Percentiles rank a stretch among this genome's conserved stretches.
These are phyloP conservation scores for Panicum virgatum DNA, from an alignment of 202 grass and related monocot genomes.

Conservation along the genomic window DNA sequence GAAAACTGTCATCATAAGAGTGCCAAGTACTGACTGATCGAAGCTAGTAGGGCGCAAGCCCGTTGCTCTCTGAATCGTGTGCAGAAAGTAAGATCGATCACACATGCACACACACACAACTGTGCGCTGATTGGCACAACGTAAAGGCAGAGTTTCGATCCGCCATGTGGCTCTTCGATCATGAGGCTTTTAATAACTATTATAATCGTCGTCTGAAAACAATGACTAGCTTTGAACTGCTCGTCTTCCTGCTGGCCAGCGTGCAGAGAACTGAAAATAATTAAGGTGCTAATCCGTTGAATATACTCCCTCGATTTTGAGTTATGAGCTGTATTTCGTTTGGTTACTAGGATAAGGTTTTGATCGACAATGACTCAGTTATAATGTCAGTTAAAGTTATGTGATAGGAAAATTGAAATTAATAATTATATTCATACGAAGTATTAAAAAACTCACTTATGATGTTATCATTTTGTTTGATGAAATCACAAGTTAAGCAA, in stretches of 20 bases:
- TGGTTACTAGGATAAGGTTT: not conserved
- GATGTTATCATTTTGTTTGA: not conserved
- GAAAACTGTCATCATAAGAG: not conserved
- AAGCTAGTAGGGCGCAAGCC: not conserved
- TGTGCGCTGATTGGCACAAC: not conserved
- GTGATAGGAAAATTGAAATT: not conserved
- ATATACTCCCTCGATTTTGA: not conserved
- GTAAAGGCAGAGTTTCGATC: not conserved
- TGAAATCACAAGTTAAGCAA: no score
- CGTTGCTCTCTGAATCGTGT: not conserved
- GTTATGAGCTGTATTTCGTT: not conserved
- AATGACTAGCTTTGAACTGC: not conserved
- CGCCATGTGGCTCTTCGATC: no score
- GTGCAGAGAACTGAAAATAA: not conserved
- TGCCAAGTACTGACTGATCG: not conserved
- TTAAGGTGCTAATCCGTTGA: not conserved
- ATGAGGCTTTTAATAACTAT: no score
- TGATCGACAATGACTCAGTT: not conserved
- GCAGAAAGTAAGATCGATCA: not conserved
- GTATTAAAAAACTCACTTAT: not conserved
- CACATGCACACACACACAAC: no score
- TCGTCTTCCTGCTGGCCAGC: not conserved
- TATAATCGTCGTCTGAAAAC: no score
- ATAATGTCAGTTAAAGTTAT: not conserved
- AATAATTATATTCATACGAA: not conserved